A percentile compares a stretch with the other conserved stretches of the same genome.
These are phyloP conservation scores for Botrytis sinoallii DNA, from an alignment of 2,329 filamentous ascomycete genomes.

Conservation along the genomic window DNA sequence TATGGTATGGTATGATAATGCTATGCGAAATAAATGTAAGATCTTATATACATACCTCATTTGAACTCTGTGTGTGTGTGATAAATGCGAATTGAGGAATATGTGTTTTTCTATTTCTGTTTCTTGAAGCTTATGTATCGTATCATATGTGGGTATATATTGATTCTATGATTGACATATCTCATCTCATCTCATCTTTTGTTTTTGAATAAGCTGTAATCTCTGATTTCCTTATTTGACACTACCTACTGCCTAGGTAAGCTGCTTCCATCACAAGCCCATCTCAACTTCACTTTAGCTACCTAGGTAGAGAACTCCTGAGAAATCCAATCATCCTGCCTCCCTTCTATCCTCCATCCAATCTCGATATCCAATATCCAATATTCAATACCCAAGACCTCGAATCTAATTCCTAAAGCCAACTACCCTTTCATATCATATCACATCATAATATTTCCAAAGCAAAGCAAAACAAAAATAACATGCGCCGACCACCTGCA, in stretches of 20 bases:
- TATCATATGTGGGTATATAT: not conserved
- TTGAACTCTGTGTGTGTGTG: too few species aligned
- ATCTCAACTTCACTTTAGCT: not conserved
- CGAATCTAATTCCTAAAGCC: not conserved
- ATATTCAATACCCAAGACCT: too few species aligned
- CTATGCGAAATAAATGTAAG: not conserved
- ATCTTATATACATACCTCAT: not conserved
- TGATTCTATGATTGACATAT: not conserved
- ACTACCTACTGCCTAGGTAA: not conserved
- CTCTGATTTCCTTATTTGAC: not conserved
- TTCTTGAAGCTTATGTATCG: too few species aligned
- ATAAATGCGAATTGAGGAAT: too few species aligned
- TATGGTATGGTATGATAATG: not conserved
- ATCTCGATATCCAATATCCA: not conserved
- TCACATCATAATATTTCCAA: not conserved
- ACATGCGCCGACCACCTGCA: not conserved
- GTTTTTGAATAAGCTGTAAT: not conserved
- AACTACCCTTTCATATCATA: not conserved
- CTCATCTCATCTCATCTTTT: not conserved
- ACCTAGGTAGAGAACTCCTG: not conserved
- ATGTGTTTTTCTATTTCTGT: too few species aligned
- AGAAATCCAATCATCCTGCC: not conserved
- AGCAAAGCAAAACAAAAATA: not conserved
- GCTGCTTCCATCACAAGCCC: not conserved
- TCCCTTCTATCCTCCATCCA: not conserved